These are phyloP conservation scores for Chaetomiaceae sp. DNA, from an alignment of 2,329 filamentous ascomycete species.

Conservation along the genomic window DNA sequence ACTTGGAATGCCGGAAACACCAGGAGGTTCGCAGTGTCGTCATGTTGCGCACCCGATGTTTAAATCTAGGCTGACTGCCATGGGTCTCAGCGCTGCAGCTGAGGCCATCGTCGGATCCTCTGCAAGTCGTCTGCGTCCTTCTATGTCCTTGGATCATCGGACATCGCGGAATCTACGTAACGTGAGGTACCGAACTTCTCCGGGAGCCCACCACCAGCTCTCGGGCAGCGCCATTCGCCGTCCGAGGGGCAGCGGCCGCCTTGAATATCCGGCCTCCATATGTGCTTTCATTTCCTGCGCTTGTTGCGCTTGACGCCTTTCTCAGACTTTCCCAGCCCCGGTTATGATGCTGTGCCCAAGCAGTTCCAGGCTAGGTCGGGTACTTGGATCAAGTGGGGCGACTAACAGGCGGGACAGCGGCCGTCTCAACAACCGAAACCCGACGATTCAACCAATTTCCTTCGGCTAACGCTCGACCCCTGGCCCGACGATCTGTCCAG, in stretches of 20 bases:
- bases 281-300: background rate
- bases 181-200: background rate
- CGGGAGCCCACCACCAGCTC: slow-evolving; percentile 5
- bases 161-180: no score
- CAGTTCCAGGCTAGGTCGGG: background rate
- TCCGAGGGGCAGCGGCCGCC: slow-evolving; percentile 6
- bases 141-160: no score
- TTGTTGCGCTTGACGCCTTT: background rate
- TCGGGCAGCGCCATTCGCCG: slow-evolving; percentile 16
- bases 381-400: slow-evolving; percentile 1
- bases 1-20: no score
- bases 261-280: background rate
- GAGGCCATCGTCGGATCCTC: no score
- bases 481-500: slow-evolving; percentile 17
- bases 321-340: background rate
- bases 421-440: slow-evolving; percentile 25
- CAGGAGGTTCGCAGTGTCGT: background rate
- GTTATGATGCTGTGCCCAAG: background rate
- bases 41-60: no score
- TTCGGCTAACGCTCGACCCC: slow-evolving; percentile 3
- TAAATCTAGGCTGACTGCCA: no score
- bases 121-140: no score
- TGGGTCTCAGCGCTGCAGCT: no score
- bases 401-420: slow-evolving; percentile 5
- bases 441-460: slow-evolving; percentile 26